Conservation (phyloP, 139 green algal species). For the Picochlorum sp. region DNA sequence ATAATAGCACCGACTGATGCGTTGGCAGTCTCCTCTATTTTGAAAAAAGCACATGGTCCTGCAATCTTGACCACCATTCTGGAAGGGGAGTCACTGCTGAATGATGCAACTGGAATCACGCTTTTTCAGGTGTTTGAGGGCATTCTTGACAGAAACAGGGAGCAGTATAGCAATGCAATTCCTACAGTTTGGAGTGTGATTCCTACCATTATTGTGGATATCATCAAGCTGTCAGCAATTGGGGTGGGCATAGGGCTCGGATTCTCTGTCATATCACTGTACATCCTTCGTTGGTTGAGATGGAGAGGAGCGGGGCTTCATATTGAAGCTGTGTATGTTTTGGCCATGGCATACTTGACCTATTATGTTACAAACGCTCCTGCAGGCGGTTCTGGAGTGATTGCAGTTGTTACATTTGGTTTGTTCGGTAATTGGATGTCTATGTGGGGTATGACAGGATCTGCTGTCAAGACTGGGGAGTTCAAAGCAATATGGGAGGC, state of each 20-base stretch:
- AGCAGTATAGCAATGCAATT: background rate
- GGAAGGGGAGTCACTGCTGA: conserved; percentile 80
- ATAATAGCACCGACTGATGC: conserved; percentile 76
- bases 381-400: conserved; percentile 46
- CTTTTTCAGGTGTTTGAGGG: conserved; percentile 71
- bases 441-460: conserved; percentile 49
- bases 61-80: conserved; percentile 58
- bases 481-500: conserved; percentile 42
- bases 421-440: conserved; percentile 68
- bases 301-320: conserved; percentile 28
- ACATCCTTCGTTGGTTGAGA: conserved; percentile 46
- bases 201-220: conserved; percentile 22
- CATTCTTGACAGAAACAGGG: conserved; percentile 22
- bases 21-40: conserved; percentile 57
- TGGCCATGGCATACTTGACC: conserved; percentile 64
- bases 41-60: conserved; percentile 49
- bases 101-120: conserved; percentile 70
- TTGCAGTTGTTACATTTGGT: conserved; percentile 78
- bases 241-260: conserved; percentile 48
- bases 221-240: conserved; percentile 26
- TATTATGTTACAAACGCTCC: conserved; percentile 67
- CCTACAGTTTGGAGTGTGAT: conserved; percentile 25
- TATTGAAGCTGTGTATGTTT: conserved; percentile 53
- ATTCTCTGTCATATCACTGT: conserved; percentile 37
- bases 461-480: conserved; percentile 8